Conservation (phyloP, 331 rosid genomes). For the Acacia pycnantha region DNA sequence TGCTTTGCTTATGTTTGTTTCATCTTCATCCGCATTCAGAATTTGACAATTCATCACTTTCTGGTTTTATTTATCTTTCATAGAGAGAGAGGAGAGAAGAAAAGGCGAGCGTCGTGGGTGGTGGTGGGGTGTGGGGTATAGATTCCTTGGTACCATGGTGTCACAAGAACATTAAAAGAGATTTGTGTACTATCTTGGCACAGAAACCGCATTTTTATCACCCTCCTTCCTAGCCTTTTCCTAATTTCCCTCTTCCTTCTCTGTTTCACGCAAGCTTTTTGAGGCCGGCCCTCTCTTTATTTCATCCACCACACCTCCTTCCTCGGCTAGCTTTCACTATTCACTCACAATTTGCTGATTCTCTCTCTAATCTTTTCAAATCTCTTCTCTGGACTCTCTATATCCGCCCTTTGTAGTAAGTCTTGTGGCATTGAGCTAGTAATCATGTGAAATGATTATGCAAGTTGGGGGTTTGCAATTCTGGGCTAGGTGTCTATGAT, state of each 20-base stretch:
- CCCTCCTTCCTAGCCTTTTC: slow-evolving; percentile 52
- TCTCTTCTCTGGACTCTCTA: not conserved
- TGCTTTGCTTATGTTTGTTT: not conserved
- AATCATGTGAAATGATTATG: slow-evolving; percentile 21
- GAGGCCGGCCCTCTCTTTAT: slow-evolving; percentile 35
- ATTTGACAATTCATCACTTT: not conserved
- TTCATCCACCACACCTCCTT: slow-evolving; percentile 22
- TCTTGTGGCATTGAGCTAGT: slow-evolving; percentile 17
- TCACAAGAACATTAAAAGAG: slow-evolving; percentile 11
- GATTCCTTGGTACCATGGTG: slow-evolving; percentile 28
- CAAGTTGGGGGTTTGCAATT: slow-evolving; percentile 30
- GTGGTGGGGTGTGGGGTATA: slow-evolving; percentile 16
- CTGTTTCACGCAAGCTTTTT: slow-evolving; percentile 39
- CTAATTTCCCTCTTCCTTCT: slow-evolving; percentile 42
- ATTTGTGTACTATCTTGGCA: slow-evolving; percentile 26
- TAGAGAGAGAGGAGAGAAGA: not conserved
- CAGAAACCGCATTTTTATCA: slow-evolving; percentile 51
- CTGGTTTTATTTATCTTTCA: not conserved
- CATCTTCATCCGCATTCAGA: not conserved
- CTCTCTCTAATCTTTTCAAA: not conserved
- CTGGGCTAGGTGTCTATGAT: slow-evolving; percentile 18
- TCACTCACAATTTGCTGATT: slow-evolving; percentile 14
- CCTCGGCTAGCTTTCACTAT: slow-evolving; percentile 12
- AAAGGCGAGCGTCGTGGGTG: not conserved
- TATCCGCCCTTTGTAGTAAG: not conserved